phyloP scores from a whole-genome alignment of 768 basidiomycete species.

The Artomyces pyxidatus region DNA sequence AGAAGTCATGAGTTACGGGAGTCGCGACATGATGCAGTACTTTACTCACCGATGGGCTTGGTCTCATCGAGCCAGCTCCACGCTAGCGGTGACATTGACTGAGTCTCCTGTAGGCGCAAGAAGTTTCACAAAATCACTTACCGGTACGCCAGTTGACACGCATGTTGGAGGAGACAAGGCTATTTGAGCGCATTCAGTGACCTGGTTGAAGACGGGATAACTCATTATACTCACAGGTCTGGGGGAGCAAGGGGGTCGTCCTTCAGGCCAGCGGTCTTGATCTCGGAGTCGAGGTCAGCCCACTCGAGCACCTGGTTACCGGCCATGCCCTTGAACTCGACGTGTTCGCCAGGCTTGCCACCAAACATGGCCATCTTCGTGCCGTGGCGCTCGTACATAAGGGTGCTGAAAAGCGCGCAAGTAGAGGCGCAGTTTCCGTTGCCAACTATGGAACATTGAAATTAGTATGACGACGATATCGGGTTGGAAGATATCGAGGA shows the following conservation, averaged over 20 bases:
- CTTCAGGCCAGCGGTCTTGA: conserved; percentile 26
- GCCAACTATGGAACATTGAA: conserved; percentile 1
- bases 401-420: conserved; percentile 46
- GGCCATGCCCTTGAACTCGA: conserved; percentile 39
- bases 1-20: conserved; percentile 1
- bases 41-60: conserved; percentile 23
- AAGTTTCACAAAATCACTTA: no score
- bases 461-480: not conserved
- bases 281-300: conserved; percentile 23
- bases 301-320: conserved; percentile 27
- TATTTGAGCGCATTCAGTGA: conserved; percentile 8
- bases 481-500: not conserved
- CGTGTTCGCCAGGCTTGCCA: conserved; percentile 35
- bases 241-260: conserved; percentile 30
- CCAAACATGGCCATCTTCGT: conserved; percentile 45
- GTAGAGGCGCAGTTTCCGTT: conserved; percentile 39
- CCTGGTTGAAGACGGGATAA: not conserved
- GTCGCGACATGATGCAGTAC: not conserved
- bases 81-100: conserved; percentile 6
- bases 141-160: conserved; percentile 32
- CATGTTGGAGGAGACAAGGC: conserved; percentile 32
- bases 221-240: conserved; percentile 24
- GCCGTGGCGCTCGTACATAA: conserved; percentile 43
- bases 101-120: no score
- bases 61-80: conserved; percentile 21